Evolutionary conservation across 495 filamentous ascomycete genomes (phyloP).

Genomic region (Neurospora intermedia): DNA sequence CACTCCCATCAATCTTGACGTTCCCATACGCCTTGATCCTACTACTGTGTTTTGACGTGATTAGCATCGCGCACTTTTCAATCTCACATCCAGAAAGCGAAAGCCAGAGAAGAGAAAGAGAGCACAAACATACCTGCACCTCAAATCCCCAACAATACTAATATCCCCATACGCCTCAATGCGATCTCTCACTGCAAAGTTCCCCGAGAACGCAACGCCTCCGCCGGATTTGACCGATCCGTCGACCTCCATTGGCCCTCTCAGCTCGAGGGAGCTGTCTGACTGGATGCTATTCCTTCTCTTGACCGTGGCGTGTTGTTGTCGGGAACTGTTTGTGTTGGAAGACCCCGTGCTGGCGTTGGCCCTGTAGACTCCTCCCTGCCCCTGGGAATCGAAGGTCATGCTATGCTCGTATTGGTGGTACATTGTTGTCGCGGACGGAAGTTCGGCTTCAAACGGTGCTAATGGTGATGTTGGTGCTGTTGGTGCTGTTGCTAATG

Average conservation of each 20-base stretch:
- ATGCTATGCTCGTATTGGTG: conserved; percentile 22
- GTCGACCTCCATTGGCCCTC: conserved; percentile 28
- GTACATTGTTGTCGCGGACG: conserved; percentile 14
- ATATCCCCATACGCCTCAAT: conserved; percentile 32
- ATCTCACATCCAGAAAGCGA: neutral
- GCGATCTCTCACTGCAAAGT: conserved; percentile 23
- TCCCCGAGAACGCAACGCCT: conserved; percentile 20
- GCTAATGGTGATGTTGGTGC: neutral
- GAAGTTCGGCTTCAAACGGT: neutral
- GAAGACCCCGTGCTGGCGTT: conserved; percentile 4
- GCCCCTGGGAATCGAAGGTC: conserved; percentile 19
- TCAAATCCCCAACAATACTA: conserved; percentile 21
- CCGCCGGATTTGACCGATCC: conserved; percentile 30
- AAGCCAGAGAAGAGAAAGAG: neutral
- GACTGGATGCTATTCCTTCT: conserved; percentile 25
- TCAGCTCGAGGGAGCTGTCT: conserved; percentile 18
- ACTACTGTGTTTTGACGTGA: conserved; percentile 9
- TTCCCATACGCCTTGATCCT: conserved; percentile 28
- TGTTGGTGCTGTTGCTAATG: neutral
- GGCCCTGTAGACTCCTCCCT: neutral
- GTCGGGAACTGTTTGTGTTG: neutral
- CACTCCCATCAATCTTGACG: conserved; percentile 19
- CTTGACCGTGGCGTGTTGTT: conserved; percentile 3
- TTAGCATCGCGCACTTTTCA: neutral
- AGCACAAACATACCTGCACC: conserved; percentile 11